Conservation (phyloP, 1,139 yeast species). For the Saccharomycopsis hybrid region DNA sequence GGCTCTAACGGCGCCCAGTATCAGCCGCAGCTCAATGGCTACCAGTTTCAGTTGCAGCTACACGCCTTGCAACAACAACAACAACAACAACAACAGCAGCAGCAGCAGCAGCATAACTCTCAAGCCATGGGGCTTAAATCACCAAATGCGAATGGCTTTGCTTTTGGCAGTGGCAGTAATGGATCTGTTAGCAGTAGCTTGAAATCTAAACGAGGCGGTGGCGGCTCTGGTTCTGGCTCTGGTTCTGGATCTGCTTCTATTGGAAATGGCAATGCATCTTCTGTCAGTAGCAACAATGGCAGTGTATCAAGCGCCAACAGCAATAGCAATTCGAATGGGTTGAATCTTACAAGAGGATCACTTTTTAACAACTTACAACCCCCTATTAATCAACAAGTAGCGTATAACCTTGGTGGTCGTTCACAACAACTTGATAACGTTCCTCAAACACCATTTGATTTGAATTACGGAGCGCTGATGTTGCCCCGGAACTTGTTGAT, state of each 20-base stretch:
- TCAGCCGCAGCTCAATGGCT: slow-evolving; percentile 10
- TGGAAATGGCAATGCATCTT: too few relatives aligned
- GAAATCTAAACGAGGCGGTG: too few relatives aligned
- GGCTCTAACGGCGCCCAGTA: neutral
- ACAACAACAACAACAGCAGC: too few relatives aligned
- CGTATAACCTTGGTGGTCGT: slow-evolving; percentile 6
- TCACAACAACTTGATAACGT: too few relatives aligned
- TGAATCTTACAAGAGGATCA: neutral
- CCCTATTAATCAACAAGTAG: slow-evolving; percentile 8
- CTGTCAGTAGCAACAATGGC: slow-evolving; percentile 1
- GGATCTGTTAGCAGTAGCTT: too few relatives aligned
- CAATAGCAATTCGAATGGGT: too few relatives aligned
- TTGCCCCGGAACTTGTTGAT: slow-evolving; percentile 63
- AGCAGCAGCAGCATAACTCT: too few relatives aligned
- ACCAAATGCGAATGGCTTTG: slow-evolving; percentile 8
- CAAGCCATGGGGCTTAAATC: slow-evolving; percentile 1
- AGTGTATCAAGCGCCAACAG: too few relatives aligned
- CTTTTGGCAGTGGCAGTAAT: neutral
- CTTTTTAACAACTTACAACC: slow-evolving; percentile 2
- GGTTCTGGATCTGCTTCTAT: too few relatives aligned
- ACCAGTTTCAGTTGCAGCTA: slow-evolving; percentile 9
- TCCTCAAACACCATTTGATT: slow-evolving; percentile 26
- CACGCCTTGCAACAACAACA: slow-evolving; percentile 7
- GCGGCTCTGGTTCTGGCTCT: too few relatives aligned
- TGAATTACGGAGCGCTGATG: slow-evolving; percentile 47